Evolutionary conservation across 2,329 filamentous ascomycete species (phyloP).

Genomic region (Aspergillus piperis): DNA sequence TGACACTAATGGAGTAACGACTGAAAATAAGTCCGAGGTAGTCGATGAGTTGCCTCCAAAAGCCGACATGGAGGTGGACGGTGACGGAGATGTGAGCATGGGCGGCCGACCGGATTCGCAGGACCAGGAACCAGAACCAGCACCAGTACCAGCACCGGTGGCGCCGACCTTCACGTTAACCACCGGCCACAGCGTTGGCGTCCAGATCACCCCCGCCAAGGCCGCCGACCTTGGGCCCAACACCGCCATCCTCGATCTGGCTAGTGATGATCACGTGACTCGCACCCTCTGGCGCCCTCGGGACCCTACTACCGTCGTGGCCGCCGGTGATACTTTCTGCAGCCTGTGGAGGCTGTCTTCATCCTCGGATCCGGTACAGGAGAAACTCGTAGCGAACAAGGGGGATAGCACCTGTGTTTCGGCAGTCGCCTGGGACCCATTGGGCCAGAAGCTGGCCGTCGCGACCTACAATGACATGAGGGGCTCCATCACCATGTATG

Average conservation of each 20-base stretch:
- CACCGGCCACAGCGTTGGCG: constrained; percentile 48
- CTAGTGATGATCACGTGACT: constrained; percentile 42
- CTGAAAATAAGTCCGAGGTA: constrained; percentile 30
- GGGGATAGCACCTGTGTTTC: constrained; percentile 42
- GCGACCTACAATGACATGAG: constrained; percentile 48
- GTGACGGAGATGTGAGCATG: constrained; percentile 49
- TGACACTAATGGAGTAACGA: constrained; percentile 39
- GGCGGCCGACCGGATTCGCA: constrained; percentile 28
- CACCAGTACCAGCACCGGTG: constrained; percentile 30
- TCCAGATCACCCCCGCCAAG: constrained; percentile 52
- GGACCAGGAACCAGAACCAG: constrained; percentile 34
- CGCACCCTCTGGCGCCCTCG: constrained; percentile 47
- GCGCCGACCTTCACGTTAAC: constrained; percentile 42
- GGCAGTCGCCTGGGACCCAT: constrained; percentile 49
- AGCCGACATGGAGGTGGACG: constrained; percentile 36
- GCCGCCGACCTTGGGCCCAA: constrained; percentile 48
- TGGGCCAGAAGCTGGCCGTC: constrained; percentile 48
- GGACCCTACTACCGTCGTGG: constrained; percentile 45
- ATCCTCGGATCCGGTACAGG: constrained; percentile 30
- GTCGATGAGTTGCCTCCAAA: constrained; percentile 25
- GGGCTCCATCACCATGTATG: constrained; percentile 48
- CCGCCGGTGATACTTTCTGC: constrained; percentile 48
- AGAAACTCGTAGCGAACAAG: constrained; percentile 40
- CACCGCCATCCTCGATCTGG: constrained; percentile 45
- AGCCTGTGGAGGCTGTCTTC: constrained; percentile 47